Evolutionary conservation across 345 rosid species (phyloP).

Genomic region (Citrus hindsii): DNA sequence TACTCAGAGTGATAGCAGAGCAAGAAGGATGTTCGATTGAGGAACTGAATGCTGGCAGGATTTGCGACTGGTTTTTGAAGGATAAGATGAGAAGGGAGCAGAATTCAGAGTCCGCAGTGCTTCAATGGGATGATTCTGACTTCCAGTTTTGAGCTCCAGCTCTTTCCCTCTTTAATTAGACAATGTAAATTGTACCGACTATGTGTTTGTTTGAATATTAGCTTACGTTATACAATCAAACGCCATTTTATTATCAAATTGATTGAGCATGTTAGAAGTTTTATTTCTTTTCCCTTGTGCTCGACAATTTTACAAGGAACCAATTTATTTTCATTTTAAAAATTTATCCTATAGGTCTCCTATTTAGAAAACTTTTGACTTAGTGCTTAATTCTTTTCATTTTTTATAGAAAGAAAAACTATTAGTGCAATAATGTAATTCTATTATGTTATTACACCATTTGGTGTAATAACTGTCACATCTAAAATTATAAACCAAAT

Average conservation of each 20-base stretch:
- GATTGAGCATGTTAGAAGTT: not conserved
- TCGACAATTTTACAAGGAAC: no score
- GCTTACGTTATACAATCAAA: not conserved
- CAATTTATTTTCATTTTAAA: no score
- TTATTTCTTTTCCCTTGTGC: not conserved
- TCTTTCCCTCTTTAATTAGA: not conserved
- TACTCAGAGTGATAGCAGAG: conserved; percentile 73
- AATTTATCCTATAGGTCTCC: no score
- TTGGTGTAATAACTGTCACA: no score
- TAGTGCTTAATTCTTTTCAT: no score
- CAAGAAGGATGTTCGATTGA: conserved; percentile 80
- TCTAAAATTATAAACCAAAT: no score
- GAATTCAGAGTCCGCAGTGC: conserved; percentile 62
- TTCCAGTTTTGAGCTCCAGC: conserved; percentile 34
- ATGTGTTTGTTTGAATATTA: not conserved
- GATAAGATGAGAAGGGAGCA: conserved; percentile 83
- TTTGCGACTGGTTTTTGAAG: conserved; percentile 86
- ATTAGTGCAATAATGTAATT: no score
- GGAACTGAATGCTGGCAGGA: conserved; percentile 77
- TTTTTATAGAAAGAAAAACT: no score
- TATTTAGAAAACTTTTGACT: no score
- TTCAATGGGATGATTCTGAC: conserved; percentile 91
- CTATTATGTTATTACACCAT: no score
- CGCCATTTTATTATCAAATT: not conserved
- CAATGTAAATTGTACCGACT: no score